phyloP scores from a whole-genome alignment of 164 flowering plant species.

The Kingdonia uniflora region DNA sequence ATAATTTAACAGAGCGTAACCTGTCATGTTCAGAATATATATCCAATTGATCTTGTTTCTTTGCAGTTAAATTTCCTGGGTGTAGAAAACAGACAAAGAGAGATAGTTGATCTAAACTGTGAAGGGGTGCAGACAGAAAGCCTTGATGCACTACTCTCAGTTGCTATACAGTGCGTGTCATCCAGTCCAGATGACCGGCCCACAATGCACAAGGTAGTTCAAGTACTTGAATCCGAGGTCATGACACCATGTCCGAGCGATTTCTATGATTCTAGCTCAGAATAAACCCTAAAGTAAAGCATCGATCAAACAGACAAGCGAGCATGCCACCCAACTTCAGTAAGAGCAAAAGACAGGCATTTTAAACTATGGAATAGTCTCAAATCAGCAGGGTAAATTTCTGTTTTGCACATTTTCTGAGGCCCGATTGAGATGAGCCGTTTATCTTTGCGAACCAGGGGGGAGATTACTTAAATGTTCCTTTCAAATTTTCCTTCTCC shows the following conservation, averaged over 20 bases:
- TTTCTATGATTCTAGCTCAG: conserved; percentile 84
- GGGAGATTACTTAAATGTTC: too few relatives aligned
- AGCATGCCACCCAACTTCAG: too few relatives aligned
- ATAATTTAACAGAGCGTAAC: too few relatives aligned
- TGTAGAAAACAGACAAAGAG: conserved; percentile 62
- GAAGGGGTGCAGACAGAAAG: conserved; percentile 70
- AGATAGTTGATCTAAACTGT: conserved; percentile 74
- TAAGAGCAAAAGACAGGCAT: too few relatives aligned
- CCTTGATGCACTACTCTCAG: conserved; percentile 66
- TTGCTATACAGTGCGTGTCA: conserved; percentile 84
- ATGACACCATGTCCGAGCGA: conserved; percentile 98
- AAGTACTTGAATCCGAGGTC: conserved; percentile 81
- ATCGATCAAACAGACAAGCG: too few relatives aligned
- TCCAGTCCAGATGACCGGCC: conserved; percentile 83
- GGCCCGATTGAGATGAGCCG: too few relatives aligned
- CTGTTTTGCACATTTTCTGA: too few relatives aligned
- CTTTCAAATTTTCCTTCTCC: too few relatives aligned
- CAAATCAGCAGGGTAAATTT: too few relatives aligned
- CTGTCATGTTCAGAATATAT: background rate
- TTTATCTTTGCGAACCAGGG: too few relatives aligned
- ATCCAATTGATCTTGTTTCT: background rate
- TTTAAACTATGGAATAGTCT: too few relatives aligned
- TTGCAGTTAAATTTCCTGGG: conserved; percentile 81
- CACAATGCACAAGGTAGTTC: conserved; percentile 90
- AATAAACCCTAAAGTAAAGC: conserved; percentile 18